Conservation (phyloP, 768 basidiomycete genomes). For the Boletus subparvulus region DNA sequence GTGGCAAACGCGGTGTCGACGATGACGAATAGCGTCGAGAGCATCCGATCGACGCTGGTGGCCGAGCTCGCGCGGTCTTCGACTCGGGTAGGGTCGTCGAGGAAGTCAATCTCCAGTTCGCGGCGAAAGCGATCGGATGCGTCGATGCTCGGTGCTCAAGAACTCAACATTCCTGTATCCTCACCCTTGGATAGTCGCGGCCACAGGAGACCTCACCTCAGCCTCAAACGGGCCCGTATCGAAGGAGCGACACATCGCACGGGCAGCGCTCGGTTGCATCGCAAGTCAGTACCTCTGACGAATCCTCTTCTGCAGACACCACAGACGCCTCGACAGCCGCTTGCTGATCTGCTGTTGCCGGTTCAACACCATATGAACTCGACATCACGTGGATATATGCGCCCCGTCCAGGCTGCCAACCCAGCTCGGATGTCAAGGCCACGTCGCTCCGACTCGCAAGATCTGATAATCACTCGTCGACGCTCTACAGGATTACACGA, state of each 20-base stretch:
- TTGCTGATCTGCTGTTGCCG: slow-evolving; percentile 15
- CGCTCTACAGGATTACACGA: neutral
- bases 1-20: slow-evolving; percentile 19
- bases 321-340: slow-evolving; percentile 18
- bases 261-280: neutral
- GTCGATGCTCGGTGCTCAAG: neutral
- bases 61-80: slow-evolving; percentile 2
- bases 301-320: slow-evolving; percentile 6
- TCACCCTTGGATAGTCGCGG: slow-evolving; percentile 13
- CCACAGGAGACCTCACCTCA: neutral
- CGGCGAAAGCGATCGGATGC: slow-evolving; percentile 4
- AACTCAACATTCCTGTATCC: neutral
- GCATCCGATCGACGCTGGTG: slow-evolving; percentile 10
- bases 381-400: slow-evolving; percentile 15
- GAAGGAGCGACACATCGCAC: neutral
- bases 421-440: neutral
- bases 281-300: slow-evolving; percentile 3
- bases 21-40: slow-evolving; percentile 16
- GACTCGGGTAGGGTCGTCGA: slow-evolving; percentile 5
- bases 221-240: slow-evolving; percentile 15
- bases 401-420: neutral
- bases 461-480: neutral
- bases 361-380: neutral
- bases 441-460: neutral
- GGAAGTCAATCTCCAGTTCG: neutral